Conservation (phyloP, 2,329 filamentous ascomycete genomes). For the Diplodia sapinea region DNA sequence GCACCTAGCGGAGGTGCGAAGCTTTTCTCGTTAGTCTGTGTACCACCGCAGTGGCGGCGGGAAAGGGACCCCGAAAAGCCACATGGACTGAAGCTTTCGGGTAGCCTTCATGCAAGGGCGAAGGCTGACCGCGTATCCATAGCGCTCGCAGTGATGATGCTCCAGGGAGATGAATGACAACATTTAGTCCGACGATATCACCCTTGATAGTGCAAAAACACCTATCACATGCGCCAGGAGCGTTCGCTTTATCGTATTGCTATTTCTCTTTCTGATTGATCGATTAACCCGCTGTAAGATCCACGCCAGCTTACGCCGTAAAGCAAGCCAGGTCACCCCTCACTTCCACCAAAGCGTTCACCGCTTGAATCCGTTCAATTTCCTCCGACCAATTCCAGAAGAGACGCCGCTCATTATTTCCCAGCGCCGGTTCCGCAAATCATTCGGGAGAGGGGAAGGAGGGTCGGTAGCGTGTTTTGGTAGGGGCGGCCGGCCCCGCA, state of each 20-base stretch:
- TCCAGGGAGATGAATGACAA: background rate
- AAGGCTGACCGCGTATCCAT: background rate
- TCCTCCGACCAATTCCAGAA: background rate
- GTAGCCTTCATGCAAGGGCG: background rate
- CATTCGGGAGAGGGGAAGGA: background rate
- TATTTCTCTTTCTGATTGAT: conserved; percentile 1
- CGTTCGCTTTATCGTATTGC: background rate
- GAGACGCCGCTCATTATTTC: background rate
- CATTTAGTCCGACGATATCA: background rate
- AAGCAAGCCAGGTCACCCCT: background rate
- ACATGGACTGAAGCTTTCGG: background rate
- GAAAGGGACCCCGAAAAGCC: background rate
- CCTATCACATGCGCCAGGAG: background rate
- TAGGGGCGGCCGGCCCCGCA: background rate
- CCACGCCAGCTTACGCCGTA: background rate
- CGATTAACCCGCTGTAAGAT: conserved; percentile 5
- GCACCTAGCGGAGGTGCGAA: background rate
- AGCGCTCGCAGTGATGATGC: background rate
- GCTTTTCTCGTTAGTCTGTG: background rate
- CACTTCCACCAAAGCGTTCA: background rate
- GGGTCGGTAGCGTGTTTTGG: background rate
- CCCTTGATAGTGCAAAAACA: background rate
- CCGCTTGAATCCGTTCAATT: background rate
- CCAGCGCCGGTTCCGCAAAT: background rate
- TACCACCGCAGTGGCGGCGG: background rate